phyloP scores from a whole-genome alignment of 2,329 filamentous ascomycete species.

The Aspergillus terreus region DNA sequence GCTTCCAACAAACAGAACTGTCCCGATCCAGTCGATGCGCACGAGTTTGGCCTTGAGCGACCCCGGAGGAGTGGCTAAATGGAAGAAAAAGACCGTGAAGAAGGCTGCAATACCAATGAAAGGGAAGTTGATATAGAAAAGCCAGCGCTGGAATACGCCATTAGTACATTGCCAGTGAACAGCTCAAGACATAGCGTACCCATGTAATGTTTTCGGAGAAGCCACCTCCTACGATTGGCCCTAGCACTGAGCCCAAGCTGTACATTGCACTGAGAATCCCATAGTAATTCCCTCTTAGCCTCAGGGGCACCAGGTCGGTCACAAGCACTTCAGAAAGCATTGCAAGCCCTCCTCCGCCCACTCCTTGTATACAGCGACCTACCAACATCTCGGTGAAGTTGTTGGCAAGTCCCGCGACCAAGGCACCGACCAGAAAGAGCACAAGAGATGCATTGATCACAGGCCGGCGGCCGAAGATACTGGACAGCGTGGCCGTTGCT shows the following conservation, averaged over 20 bases:
- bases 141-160: slow-evolving; percentile 17
- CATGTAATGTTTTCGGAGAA: slow-evolving; percentile 20
- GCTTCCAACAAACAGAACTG: slow-evolving; percentile 58
- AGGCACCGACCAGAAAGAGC: slow-evolving; percentile 52
- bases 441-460: slow-evolving; percentile 39
- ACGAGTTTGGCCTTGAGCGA: slow-evolving; percentile 2
- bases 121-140: slow-evolving; percentile 29
- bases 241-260: slow-evolving; percentile 42
- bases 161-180: not conserved
- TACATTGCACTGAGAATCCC: slow-evolving; percentile 19
- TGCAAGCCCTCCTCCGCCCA: slow-evolving; percentile 45
- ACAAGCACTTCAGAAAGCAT: slow-evolving; percentile 43
- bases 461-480: slow-evolving; percentile 52
- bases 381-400: slow-evolving; percentile 48
- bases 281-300: slow-evolving; percentile 25
- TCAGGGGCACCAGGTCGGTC: slow-evolving; percentile 44
- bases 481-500: slow-evolving; percentile 47
- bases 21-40: slow-evolving; percentile 57
- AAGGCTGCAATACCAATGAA: slow-evolving; percentile 20
- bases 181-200: slow-evolving; percentile 3
- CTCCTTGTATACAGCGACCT: slow-evolving; percentile 54
- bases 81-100: slow-evolving; percentile 19
- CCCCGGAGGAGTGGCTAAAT: slow-evolving; percentile 3
- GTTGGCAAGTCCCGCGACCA: slow-evolving; percentile 48
- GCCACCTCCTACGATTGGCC: slow-evolving; percentile 41